phyloP scores from a whole-genome alignment of 768 basidiomycete species.

The Tulasnella sp. region DNA sequence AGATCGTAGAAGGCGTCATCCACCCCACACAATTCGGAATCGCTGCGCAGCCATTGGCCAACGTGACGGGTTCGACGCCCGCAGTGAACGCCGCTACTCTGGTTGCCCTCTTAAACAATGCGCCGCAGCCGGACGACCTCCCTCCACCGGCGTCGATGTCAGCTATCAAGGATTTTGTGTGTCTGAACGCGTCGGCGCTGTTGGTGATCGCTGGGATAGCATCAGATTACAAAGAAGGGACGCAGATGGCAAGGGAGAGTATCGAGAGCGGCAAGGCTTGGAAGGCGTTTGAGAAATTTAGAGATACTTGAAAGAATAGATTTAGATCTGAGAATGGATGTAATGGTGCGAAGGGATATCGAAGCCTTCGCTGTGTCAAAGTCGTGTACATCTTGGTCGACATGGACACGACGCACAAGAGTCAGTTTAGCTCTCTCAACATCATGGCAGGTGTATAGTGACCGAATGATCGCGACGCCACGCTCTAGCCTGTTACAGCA shows the following conservation, averaged over 20 bases:
- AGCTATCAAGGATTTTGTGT: conserved; percentile 74
- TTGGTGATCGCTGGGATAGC: conserved; percentile 77
- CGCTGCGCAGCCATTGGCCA: conserved; percentile 49
- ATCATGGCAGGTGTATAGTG: no score
- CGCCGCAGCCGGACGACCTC: conserved; percentile 23
- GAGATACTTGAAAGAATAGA: no score
- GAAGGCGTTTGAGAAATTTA: conserved; percentile 32
- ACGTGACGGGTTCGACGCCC: conserved; percentile 66
- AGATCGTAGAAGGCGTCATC: conserved; percentile 50
- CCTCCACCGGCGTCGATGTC: conserved; percentile 29
- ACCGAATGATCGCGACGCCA: no score
- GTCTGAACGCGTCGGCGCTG: conserved; percentile 83
- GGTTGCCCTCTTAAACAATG: conserved; percentile 48
- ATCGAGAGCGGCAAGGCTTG: conserved; percentile 31
- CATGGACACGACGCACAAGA: no score
- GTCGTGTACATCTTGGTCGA: no score
- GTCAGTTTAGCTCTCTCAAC: no score
- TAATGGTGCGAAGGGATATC: no score
- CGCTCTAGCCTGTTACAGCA: no score
- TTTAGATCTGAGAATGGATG: no score
- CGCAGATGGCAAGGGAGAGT: conserved; percentile 46
- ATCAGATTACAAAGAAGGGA: conserved; percentile 57
- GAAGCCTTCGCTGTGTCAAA: no score
- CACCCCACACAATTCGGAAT: conserved; percentile 69
- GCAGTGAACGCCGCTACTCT: conserved; percentile 73